Conservation (phyloP, 2,329 filamentous ascomycete genomes). For the Sporothrix mexicana region DNA sequence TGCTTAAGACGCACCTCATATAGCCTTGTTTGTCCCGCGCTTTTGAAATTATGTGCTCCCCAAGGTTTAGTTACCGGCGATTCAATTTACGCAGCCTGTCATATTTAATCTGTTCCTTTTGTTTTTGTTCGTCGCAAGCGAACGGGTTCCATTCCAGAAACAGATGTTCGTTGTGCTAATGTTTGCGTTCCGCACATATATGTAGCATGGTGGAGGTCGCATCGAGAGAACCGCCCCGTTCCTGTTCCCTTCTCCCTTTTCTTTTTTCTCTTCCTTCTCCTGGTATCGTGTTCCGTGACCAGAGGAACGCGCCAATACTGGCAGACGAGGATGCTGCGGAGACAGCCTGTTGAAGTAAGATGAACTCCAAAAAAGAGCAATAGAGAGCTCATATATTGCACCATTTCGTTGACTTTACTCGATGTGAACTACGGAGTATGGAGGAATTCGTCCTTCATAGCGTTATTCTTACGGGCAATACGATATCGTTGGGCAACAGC, state of each 20-base stretch:
- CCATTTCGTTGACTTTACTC: not conserved
- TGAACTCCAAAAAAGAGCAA: not conserved
- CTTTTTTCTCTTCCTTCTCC: not conserved
- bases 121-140: not conserved
- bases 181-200: constrained; percentile 10
- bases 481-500: not conserved
- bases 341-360: not conserved
- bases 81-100: constrained; percentile 2
- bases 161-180: constrained; percentile 12
- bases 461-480: not conserved
- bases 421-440: too few species aligned
- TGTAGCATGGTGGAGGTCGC: constrained; percentile 2
- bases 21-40: not conserved
- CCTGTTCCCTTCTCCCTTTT: too few species aligned
- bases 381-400: not conserved
- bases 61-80: not conserved
- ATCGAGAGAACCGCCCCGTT: not conserved
- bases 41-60: not conserved
- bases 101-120: not conserved
- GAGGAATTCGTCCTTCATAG: too few species aligned
- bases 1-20: constrained; percentile 12
- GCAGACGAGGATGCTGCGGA: not conserved
- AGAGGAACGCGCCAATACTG: not conserved
- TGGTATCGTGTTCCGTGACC: not conserved
- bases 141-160: not conserved